Percentiles rank a stretch among this genome's conserved stretches.
Conservation (phyloP, 1,139 yeast species). For the Candida pseudoviswanathii region DNA sequence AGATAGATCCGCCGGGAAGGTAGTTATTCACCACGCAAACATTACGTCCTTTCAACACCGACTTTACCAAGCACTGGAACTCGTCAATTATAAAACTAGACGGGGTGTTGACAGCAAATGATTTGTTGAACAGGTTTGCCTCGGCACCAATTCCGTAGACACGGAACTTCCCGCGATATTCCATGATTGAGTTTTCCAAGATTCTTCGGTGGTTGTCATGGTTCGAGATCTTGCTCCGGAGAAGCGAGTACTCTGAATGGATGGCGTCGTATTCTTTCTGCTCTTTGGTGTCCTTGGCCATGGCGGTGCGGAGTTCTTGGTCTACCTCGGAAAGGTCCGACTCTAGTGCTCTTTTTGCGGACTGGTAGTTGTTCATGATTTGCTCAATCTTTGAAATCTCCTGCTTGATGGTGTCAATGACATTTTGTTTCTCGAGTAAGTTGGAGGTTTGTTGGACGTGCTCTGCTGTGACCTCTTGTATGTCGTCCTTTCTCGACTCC, state of each 20-base stretch:
- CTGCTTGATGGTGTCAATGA: conserved; percentile 9
- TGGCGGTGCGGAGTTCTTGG: background rate
- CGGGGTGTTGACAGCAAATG: conserved; percentile 16
- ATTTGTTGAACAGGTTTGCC: conserved; percentile 23
- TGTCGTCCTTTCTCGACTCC: background rate
- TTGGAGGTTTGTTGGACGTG: conserved; percentile 11
- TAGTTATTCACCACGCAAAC: conserved; percentile 21
- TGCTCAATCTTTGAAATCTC: conserved; percentile 12
- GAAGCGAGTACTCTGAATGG: conserved; percentile 12
- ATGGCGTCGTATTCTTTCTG: conserved; percentile 13
- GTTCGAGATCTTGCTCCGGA: conserved; percentile 20
- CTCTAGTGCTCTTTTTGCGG: conserved; percentile 7
- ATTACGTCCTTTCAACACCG: conserved; percentile 20
- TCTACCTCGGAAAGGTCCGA: conserved; percentile 5
- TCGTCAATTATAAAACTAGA: conserved; percentile 21
- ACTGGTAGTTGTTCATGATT: conserved; percentile 9
- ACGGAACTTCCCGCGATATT: conserved; percentile 40
- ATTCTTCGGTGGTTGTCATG: conserved; percentile 37
- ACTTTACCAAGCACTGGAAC: conserved; percentile 22
- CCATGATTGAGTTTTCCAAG: conserved; percentile 56
- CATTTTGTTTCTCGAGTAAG: conserved; percentile 3
- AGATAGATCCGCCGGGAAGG: conserved; percentile 8
- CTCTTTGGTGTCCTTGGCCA: conserved; percentile 6
- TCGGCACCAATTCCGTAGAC: conserved; percentile 27
- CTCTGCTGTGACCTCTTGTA: background rate